These are phyloP conservation scores for Solanum tarijense DNA, from an alignment of 257 asterid genomes.

Conservation along the genomic window DNA sequence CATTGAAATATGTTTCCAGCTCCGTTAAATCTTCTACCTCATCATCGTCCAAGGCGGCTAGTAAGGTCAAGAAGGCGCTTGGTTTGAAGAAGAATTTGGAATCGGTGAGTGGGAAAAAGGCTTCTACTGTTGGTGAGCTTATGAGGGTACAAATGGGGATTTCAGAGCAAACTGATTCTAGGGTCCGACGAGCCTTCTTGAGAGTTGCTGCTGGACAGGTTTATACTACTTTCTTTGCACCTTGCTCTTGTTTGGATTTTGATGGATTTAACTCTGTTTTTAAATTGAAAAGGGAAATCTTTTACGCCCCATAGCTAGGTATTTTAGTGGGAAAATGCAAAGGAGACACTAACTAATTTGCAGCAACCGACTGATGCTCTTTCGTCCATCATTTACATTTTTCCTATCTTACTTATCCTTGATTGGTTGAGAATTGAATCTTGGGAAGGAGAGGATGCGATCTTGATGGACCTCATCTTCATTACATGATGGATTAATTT, in stretches of 20 bases:
- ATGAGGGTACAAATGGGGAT: constrained; percentile 83
- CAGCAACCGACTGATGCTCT: background rate
- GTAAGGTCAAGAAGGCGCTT: constrained; percentile 70
- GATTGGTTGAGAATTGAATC: background rate
- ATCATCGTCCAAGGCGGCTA: constrained; percentile 24
- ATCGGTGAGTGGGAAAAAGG: constrained; percentile 19
- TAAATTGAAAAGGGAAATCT: background rate
- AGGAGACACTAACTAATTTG: background rate
- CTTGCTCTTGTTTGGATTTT: background rate
- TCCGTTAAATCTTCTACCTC: constrained; percentile 15
- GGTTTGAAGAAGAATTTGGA: constrained; percentile 43
- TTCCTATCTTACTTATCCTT: background rate
- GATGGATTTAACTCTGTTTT: background rate
- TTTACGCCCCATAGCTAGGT: background rate
- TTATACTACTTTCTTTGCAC: background rate
- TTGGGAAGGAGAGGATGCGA: background rate
- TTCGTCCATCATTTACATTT: background rate
- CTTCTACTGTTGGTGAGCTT: constrained; percentile 46
- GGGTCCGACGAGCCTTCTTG: constrained; percentile 67
- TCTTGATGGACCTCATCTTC: background rate
- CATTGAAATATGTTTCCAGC: constrained; percentile 63
- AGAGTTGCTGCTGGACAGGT: constrained; percentile 92
- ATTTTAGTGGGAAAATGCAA: background rate
- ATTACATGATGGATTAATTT: background rate
- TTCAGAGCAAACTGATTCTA: constrained; percentile 72